These are phyloP conservation scores for Jaltomata sinuosa DNA, from an alignment of 257 asterid species.

Conservation along the genomic window DNA sequence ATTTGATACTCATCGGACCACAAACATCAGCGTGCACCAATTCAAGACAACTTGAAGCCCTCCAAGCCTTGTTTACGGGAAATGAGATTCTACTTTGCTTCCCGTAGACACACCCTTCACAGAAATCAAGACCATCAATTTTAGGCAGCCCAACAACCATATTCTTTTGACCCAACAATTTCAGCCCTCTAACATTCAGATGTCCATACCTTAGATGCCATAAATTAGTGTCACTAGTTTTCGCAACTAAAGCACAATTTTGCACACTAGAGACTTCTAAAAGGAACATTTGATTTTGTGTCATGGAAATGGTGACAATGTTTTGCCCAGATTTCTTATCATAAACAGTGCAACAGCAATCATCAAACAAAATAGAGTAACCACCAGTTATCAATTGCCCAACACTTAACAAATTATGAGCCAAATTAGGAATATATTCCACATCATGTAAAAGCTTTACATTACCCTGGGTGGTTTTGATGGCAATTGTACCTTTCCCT, in stretches of 20 bases:
- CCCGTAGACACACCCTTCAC: background rate
- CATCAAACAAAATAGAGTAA: constrained; percentile 1
- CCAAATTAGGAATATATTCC: background rate
- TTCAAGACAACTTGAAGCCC: background rate
- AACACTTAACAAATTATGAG: constrained; percentile 8
- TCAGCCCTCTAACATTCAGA: background rate
- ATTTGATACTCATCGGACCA: background rate
- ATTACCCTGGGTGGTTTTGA: background rate
- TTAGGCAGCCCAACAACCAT: constrained; percentile 1
- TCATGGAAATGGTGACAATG: background rate
- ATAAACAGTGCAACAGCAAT: background rate
- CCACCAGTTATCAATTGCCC: constrained; percentile 11
- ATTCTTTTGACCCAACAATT: background rate
- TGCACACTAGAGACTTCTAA: background rate
- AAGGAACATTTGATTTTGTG: background rate
- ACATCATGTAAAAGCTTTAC: background rate
- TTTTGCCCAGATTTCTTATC: background rate
- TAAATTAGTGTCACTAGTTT: background rate
- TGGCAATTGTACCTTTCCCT: background rate
- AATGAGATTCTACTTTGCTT: background rate
- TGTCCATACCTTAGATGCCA: constrained; percentile 4
- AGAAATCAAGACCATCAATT: background rate
- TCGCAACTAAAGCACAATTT: background rate
- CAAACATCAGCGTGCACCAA: background rate
- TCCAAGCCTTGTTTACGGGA: background rate